Conservation (phyloP, 75 land plant species). For the Cryptomeria japonica region DNA sequence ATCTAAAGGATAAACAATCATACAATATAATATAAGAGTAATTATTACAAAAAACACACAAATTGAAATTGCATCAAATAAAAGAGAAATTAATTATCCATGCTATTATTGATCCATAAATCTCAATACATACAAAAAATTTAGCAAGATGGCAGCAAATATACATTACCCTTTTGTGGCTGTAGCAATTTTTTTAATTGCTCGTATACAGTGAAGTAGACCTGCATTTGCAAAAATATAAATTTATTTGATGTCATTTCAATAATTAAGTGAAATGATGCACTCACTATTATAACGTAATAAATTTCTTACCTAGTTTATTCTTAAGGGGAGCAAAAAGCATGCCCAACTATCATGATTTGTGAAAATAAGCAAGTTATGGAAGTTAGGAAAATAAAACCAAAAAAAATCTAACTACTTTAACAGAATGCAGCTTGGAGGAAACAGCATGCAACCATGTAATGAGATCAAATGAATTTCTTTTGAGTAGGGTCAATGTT, state of each 20-base stretch:
- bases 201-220: conserved; percentile 89
- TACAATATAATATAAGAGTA: neutral
- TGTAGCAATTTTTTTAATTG: conserved; percentile 68
- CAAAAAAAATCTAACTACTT: too few relatives aligned
- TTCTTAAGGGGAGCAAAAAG: neutral
- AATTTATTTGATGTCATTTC: neutral
- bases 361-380: neutral
- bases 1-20: conserved; percentile 26
- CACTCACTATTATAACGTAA: neutral
- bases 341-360: neutral
- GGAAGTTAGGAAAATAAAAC: neutral
- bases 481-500: too few relatives aligned
- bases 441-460: neutral
- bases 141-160: neutral
- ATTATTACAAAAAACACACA: neutral
- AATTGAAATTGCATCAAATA: neutral
- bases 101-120: neutral
- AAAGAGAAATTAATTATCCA: neutral
- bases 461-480: too few relatives aligned
- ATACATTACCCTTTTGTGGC: neutral
- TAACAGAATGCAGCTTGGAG: neutral
- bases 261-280: neutral
- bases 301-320: neutral
- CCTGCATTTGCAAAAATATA: conserved; percentile 48
- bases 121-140: neutral